phyloP scores from a whole-genome alignment of 129 eudicot genomes.

The Chrysanthemum lavandulifolium region DNA sequence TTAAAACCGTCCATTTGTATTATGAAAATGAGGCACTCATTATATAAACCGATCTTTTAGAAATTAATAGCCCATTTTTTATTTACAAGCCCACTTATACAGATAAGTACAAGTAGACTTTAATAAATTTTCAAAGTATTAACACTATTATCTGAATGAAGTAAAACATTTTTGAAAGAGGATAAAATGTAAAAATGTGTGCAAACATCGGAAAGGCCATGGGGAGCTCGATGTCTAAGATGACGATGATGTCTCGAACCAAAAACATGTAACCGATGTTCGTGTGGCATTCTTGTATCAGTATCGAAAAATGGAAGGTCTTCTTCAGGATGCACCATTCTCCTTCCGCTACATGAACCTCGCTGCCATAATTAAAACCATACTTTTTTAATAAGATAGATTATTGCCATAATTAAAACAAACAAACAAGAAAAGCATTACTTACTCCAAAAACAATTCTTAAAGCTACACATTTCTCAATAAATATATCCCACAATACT shows the following conservation, averaged over 20 bases:
- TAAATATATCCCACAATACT: neutral
- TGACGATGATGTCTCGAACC: constrained; percentile 72
- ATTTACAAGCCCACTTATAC: too few relatives aligned
- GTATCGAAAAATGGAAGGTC: constrained; percentile 51
- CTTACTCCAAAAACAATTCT: neutral
- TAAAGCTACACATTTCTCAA: neutral
- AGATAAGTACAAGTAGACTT: too few relatives aligned
- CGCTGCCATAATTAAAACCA: constrained; percentile 44
- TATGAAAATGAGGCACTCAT: too few relatives aligned
- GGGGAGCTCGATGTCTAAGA: constrained; percentile 70
- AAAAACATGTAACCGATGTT: constrained; percentile 52
- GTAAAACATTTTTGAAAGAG: neutral
- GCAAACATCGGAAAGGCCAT: constrained; percentile 88
- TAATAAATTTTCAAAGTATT: too few relatives aligned
- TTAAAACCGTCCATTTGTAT: too few relatives aligned
- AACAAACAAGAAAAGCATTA: neutral
- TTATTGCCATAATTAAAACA: neutral
- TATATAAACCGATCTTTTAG: too few relatives aligned
- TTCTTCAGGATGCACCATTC: constrained; percentile 78
- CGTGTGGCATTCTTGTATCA: constrained; percentile 49
- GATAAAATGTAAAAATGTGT: constrained; percentile 12
- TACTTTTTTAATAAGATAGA: too few relatives aligned
- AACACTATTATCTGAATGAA: neutral
- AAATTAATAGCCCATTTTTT: too few relatives aligned
- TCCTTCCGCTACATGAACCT: constrained; percentile 60